These are phyloP conservation scores for Wickerhamiella shivajii DNA, from an alignment of 805 yeast species.

Conservation along the genomic window DNA sequence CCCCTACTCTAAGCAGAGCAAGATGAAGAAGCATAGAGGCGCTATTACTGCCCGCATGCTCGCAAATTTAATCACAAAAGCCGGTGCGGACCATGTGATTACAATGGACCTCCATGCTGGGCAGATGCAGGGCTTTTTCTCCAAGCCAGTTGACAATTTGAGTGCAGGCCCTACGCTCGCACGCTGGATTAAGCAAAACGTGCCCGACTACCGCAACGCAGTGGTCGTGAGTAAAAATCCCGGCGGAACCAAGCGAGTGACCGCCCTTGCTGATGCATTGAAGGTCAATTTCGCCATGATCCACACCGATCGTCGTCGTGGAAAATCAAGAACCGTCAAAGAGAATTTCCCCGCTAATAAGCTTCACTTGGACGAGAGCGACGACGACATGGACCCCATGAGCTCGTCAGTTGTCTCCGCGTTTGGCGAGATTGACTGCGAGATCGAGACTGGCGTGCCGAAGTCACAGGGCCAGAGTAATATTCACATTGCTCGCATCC, in stretches of 20 bases:
- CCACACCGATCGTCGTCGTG: constrained; percentile 92
- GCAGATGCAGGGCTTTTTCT: constrained; percentile 98
- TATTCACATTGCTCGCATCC: constrained; percentile 89
- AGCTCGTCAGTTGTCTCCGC: constrained; percentile 10
- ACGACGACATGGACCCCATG: constrained; percentile 11
- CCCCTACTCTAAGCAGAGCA: constrained; percentile 92
- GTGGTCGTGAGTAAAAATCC: constrained; percentile 98
- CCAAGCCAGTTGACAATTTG: constrained; percentile 91
- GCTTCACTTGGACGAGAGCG: constrained; percentile 15
- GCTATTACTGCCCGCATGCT: constrained; percentile 97
- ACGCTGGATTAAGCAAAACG: constrained; percentile 85
- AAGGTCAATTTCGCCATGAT: constrained; percentile 98
- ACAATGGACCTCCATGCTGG: constrained; percentile 94
- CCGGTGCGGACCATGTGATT: constrained; percentile 97
- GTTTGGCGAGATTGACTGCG: constrained; percentile 10
- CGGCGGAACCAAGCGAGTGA: constrained; percentile 96
- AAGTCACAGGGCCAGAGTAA: constrained; percentile 9
- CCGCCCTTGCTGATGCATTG: constrained; percentile 91
- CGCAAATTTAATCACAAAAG: constrained; percentile 89
- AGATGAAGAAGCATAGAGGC: constrained; percentile 98
- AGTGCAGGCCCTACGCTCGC: constrained; percentile 96
- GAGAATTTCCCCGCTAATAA: constrained; percentile 18
- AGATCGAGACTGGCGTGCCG: constrained; percentile 14
- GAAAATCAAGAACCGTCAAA: constrained; percentile 37
- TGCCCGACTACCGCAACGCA: constrained; percentile 70